A percentile compares a stretch with the other conserved stretches of the same genome.
Conservation (phyloP, 2,329 filamentous ascomycete genomes). For the Fusarium sarcochroum region DNA sequence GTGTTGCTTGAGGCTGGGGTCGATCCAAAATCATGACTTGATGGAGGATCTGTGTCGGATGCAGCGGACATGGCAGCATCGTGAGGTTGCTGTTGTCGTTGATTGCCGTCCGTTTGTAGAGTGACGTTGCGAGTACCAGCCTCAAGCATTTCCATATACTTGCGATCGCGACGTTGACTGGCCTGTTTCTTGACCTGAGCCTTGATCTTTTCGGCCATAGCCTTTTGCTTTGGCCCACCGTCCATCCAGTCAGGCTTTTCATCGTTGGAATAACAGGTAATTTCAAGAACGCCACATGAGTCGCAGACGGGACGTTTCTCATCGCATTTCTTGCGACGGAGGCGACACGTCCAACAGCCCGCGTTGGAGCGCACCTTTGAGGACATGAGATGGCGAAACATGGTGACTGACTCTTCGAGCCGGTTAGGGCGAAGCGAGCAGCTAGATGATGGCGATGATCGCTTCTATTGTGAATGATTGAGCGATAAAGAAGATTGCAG, state of each 20-base stretch:
- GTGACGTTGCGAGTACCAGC: conserved; percentile 49
- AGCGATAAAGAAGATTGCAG: not conserved
- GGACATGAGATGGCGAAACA: conserved; percentile 50
- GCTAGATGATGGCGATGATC: not conserved
- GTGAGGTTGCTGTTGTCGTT: conserved; percentile 13
- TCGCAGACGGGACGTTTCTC: conserved; percentile 66
- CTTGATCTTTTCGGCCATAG: conserved; percentile 68
- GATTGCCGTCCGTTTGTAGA: conserved; percentile 29
- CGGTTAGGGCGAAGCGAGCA: too few relatives aligned
- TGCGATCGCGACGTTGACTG: conserved; percentile 63
- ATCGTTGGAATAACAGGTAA: conserved; percentile 67
- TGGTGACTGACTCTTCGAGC: too few relatives aligned
- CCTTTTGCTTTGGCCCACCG: conserved; percentile 62
- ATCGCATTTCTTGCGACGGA: conserved; percentile 74
- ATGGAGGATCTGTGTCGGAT: conserved; percentile 50
- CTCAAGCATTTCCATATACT: conserved; percentile 62
- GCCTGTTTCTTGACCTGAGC: conserved; percentile 69
- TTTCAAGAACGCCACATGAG: conserved; percentile 66
- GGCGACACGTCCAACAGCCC: conserved; percentile 73
- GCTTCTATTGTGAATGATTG: not conserved
- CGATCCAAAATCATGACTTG: conserved; percentile 42
- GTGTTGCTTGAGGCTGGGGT: conserved; percentile 52
- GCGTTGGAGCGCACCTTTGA: conserved; percentile 58
- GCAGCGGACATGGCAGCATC: conserved; percentile 37
- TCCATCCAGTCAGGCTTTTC: conserved; percentile 73